Evolutionary conservation across 257 asterid species (phyloP), one percentile per base, ranked within the genome.

Genomic region (Cruciata laevipes): DNA sequence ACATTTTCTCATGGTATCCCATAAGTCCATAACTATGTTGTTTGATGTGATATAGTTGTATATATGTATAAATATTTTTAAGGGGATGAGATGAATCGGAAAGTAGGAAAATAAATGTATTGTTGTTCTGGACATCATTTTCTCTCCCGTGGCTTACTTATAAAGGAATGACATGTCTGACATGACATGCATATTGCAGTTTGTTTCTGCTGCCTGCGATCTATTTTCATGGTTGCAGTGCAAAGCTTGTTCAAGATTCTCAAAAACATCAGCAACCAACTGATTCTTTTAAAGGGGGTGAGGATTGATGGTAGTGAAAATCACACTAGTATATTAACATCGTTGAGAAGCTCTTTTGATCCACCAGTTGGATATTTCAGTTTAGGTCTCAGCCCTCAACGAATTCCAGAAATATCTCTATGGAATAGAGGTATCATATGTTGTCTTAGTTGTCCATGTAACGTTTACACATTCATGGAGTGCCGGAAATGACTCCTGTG

Each of bases 351-450:
- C 8, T 27, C 38, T 5, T 24, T 27, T 35, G 83, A 82, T 68
- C 90, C 86, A 33, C 81, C 74, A 2, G 56, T 4, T 13, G 90
- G 90, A 18, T 74, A 61, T 18, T 85, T 72, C 72, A 67, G 78
- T 3, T 21, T 32, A 10, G 75, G 75, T 16, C 16, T 69, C 79
- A 52, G 78, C 74, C 0, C 74, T 72, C 7, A 6, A 21, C 66
- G 73, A 20, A 53, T 80, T n/a, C 86, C 81, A 0, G 84, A 82
- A 33, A 3, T 80, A 16, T 76, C 66, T 59, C 55, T 80, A 6
- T 69, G 82, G 85, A 62, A 73, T 10, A 71, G 75, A 53, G 77
- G 71, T 16, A 62, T 52, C 1, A 71, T 73, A 16, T n/a, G 14
- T 18, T 52, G 58, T 85, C 76, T 85, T 38, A 77, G 84, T 59